phyloP scores from a whole-genome alignment of 495 filamentous ascomycete species.

The Tuber aestivum region DNA sequence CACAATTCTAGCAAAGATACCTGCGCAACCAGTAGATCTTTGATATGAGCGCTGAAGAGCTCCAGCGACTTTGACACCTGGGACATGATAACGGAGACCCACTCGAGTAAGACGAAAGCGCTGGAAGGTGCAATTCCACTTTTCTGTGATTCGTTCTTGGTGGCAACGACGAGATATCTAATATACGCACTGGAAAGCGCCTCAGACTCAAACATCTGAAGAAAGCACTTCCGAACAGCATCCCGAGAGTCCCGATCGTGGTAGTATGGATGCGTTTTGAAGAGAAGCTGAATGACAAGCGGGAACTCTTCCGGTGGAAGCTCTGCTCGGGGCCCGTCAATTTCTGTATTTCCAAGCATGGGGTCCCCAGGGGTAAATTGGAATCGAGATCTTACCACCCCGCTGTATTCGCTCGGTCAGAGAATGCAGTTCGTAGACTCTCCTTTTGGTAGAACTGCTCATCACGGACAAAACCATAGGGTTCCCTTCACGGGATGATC shows the following conservation, averaged over 20 bases:
- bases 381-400: constrained; percentile 43
- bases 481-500: constrained; percentile 19
- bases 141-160: constrained; percentile 64
- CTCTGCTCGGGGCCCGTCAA: constrained; percentile 23
- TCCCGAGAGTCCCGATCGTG: constrained; percentile 73
- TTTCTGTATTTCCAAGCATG: background rate
- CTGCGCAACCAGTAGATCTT: constrained; percentile 25
- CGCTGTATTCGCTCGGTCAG: constrained; percentile 47
- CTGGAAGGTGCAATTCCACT: constrained; percentile 65
- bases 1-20: constrained; percentile 61
- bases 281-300: constrained; percentile 61
- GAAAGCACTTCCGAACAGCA: constrained; percentile 71
- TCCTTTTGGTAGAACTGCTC: constrained; percentile 49
- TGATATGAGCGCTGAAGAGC: constrained; percentile 19
- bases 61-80: constrained; percentile 26
- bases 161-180: constrained; percentile 43
- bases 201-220: constrained; percentile 52
- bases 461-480: constrained; percentile 35
- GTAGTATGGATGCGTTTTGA: constrained; percentile 82
- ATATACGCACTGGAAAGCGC: constrained; percentile 56
- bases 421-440: constrained; percentile 47
- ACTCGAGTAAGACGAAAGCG: constrained; percentile 85
- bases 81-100: constrained; percentile 49
- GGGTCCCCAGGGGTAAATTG: background rate
- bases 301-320: constrained; percentile 33